Base-by-base conservation (phyloP, 2,329 filamentous ascomycete species). In the Hypoxylon sp. region DNA sequence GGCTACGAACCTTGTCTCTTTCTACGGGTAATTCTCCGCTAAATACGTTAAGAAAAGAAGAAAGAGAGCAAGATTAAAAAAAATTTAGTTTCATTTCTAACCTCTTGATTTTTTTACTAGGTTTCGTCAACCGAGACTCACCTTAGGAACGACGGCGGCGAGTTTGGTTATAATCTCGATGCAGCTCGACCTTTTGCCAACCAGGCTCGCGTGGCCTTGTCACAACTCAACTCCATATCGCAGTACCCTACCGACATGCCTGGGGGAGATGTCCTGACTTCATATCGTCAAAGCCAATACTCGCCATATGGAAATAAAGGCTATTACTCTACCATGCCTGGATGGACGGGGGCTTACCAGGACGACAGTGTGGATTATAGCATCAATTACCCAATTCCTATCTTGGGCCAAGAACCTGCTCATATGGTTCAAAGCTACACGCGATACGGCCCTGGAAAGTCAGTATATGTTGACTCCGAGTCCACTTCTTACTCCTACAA, bases 1-100 rank as follows among this genome's bases (percentile, higher is more conserved):
- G 91, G 91, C 11, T 82, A 86, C 25, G 87, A 90, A 21, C 82
- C 85, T 5, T 98, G 95, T 77, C 87, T 90, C 63, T 98, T 97
- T 76, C 83, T 97, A 69, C 87, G 95, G 80, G 95, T 97, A 84
- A 76, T 60, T 45, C 63, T 65, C 51, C 52, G 56, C 59, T 23
- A 61, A 41, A 45, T 30, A 53, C 55, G 48, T 48, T n/a, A 52
- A 59, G n/a, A 41, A 46, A 48, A 60, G 19, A 55, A 45, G 36
- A 43, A 49, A 36, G 23, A 36, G 25, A 50, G 43, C 23, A 43
- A 46, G 7, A 61, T 43, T n/a, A n/a, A n/a, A 41, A 51, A 32
- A 32, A n/a, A 50, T 56, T 23, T 43, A 48, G 34, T 34, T 34
- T 60, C 38, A 62, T 71, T 51, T 72, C 67, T 68, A 45, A 71